phyloP scores from a whole-genome alignment of 2,329 filamentous ascomycete genomes.

The Xylaria sp. region DNA sequence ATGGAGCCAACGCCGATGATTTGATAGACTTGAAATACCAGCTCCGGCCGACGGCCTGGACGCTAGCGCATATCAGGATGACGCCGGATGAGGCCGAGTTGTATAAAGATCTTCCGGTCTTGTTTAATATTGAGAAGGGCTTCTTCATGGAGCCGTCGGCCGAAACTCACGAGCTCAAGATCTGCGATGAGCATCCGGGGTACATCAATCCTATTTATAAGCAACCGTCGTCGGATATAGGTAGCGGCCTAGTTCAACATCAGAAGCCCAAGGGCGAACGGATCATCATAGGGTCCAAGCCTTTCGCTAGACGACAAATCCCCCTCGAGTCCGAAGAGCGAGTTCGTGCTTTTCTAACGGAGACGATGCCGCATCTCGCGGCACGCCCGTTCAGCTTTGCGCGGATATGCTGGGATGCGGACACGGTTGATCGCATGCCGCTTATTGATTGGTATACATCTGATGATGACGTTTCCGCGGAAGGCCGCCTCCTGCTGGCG shows the following conservation, averaged over 20 bases:
- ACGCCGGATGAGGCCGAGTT: slow-evolving; percentile 54
- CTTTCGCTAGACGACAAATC: slow-evolving; percentile 50
- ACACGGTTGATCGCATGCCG: slow-evolving; percentile 64
- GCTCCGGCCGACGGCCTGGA: slow-evolving; percentile 64
- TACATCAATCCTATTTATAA: slow-evolving; percentile 59
- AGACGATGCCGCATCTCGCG: slow-evolving; percentile 64
- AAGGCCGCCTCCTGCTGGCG: slow-evolving; percentile 52
- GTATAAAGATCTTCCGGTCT: slow-evolving; percentile 60
- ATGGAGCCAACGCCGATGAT: slow-evolving; percentile 58
- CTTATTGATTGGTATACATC: slow-evolving; percentile 60
- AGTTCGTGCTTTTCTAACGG: slow-evolving; percentile 58
- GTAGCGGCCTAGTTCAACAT: slow-evolving; percentile 34
- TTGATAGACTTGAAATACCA: slow-evolving; percentile 62
- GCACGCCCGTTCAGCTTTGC: slow-evolving; percentile 60
- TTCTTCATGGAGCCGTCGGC: slow-evolving; percentile 62
- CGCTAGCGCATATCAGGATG: slow-evolving; percentile 61
- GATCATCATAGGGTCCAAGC: slow-evolving; percentile 34
- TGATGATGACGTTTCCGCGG: slow-evolving; percentile 43
- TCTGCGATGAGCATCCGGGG: slow-evolving; percentile 66
- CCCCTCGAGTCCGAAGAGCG: slow-evolving; percentile 58
- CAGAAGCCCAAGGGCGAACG: not conserved
- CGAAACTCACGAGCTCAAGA: slow-evolving; percentile 57
- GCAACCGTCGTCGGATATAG: not conserved
- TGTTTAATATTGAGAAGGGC: slow-evolving; percentile 59
- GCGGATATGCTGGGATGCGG: slow-evolving; percentile 66